Base-by-base conservation (phyloP, 192 early-diverging fungal species). In the Umbelopsis isabellina region DNA sequence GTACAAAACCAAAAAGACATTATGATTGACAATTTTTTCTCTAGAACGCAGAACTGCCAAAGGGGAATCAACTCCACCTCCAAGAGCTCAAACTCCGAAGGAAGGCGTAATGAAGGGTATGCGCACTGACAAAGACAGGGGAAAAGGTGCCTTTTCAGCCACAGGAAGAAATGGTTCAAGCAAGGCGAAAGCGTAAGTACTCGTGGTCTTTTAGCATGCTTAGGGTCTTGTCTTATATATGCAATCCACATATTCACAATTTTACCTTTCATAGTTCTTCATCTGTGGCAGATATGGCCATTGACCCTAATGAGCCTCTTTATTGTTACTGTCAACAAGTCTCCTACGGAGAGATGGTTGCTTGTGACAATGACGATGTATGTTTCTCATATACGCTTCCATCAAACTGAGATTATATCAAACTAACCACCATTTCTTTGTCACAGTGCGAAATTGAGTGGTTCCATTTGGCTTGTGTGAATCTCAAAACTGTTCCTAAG, bases 331-430 rank as follows among this genome's bases (percentile, higher is more conserved):
- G 97, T 68, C 84, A 94, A 41, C 94, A 95, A 79, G 93, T 98
- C 15, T 95, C 93, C 8, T 99, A 87, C 71, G 97, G 97, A 15
- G 96, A 98, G 53, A 99, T 99, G 97, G 94, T 99, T 53, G 97
- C 92, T 23, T 93, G 92, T 70, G 92, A 94, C 72, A 94, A 98
- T 79, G 90, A 91, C 49, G 93, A 94, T 70, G 91, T 92, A 85
- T 77, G 75, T 78, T 33, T 77, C 61, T 77, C 61, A 44, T 68
- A 44, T 47, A 20, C 11, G 46, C 23, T 30, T 37, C 21, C 23
- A 7, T 67, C 23, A 37, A 46, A 0, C 20, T 46, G 18, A 8
- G 44, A 20, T 23, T 1, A 16, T 53, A 10, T 7, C 30, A 10
- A 16, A 58, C 11, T n/a, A 3, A 11, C 20, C 21, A 11, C 15